phyloP scores from a whole-genome alignment of 345 rosid genomes.

The Viola odorata region DNA sequence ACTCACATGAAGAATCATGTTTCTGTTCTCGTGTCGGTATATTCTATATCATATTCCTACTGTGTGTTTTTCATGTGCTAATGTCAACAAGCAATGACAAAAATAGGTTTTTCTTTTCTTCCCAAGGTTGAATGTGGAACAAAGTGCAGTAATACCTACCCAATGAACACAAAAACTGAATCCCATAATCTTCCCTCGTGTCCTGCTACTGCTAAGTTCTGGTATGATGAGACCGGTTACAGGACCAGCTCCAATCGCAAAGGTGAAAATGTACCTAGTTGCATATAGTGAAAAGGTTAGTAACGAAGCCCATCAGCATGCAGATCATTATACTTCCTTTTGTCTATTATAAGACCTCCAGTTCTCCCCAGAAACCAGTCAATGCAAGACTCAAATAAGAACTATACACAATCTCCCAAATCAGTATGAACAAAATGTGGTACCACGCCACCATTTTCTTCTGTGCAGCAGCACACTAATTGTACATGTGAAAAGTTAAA shows the following conservation, averaged over 20 bases:
- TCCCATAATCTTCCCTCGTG: slow-evolving; percentile 71
- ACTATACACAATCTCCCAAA: no score
- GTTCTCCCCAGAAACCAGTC: background rate
- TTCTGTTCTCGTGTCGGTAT: no score
- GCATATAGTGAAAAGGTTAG: background rate
- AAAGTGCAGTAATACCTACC: slow-evolving; percentile 33
- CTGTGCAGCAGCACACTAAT: no score
- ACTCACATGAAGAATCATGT: no score
- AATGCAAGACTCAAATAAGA: background rate
- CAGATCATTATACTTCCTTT: background rate
- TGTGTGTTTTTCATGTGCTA: no score
- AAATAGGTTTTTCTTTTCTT: background rate
- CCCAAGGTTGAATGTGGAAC: background rate
- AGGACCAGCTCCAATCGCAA: slow-evolving; percentile 77
- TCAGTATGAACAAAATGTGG: no score
- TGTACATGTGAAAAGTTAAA: no score
- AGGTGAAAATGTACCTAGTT: slow-evolving; percentile 56
- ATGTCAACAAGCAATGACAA: background rate
- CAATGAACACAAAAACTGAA: slow-evolving; percentile 73
- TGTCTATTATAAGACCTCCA: background rate
- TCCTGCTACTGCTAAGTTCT: slow-evolving; percentile 62
- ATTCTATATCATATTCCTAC: no score
- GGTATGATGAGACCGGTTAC: slow-evolving; percentile 71
- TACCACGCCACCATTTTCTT: no score
- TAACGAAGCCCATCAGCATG: background rate